Conservation (phyloP, 805 yeast genomes). For the Candida mattraensis region DNA sequence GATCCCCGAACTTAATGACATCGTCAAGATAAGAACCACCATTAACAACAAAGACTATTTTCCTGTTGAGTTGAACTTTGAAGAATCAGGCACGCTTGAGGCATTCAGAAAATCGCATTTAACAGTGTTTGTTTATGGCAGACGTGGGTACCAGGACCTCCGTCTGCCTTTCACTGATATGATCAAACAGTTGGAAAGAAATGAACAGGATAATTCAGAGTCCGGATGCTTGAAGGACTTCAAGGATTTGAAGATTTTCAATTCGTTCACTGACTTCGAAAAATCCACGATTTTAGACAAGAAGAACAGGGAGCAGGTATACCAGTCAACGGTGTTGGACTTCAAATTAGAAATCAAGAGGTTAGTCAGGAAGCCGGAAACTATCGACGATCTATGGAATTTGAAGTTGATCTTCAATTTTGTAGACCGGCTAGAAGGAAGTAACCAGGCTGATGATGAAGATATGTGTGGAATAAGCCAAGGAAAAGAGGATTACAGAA, state of each 20-base stretch:
- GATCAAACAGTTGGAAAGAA: constrained; percentile 9
- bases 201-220: constrained; percentile 2
- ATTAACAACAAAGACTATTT: constrained; percentile 46
- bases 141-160: constrained; percentile 38
- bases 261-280: constrained; percentile 25
- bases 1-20: constrained; percentile 56
- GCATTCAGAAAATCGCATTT: constrained; percentile 40
- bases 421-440: constrained; percentile 40
- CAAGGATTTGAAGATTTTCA: constrained; percentile 20
- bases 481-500: constrained; percentile 12
- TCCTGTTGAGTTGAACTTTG: constrained; percentile 39
- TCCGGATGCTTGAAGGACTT: constrained; percentile 14
- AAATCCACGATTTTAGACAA: constrained; percentile 13
- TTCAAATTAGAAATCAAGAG: constrained; percentile 50
- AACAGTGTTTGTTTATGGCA: constrained; percentile 53
- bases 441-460: background rate
- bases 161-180: constrained; percentile 22
- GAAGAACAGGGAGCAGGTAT: constrained; percentile 16
- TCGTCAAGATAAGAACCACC: constrained; percentile 46
- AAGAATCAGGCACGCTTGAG: constrained; percentile 41
- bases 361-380: constrained; percentile 41
- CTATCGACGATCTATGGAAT: constrained; percentile 62
- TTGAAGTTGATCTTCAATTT: constrained; percentile 60
- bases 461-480: constrained; percentile 12
- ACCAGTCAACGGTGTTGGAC: constrained; percentile 50